Evolutionary conservation across 805 yeast species (phyloP), one percentile per base, ranked within the genome.

Genomic region (Myxozyma neotropica): DNA sequence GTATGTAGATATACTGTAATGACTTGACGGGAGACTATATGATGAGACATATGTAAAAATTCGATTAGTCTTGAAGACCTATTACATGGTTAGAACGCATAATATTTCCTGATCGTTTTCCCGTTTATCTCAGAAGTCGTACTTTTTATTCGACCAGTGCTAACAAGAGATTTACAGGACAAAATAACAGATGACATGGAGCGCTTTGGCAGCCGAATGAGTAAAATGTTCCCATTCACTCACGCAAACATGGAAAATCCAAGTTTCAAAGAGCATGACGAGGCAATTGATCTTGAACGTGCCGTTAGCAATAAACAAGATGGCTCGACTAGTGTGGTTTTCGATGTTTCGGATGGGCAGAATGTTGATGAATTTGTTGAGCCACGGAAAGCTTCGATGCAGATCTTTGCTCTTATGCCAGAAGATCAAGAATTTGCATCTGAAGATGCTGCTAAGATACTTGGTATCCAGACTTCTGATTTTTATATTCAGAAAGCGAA

Each of bases 381-480:
- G 66, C 68, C 79, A 67, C 45, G 65, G n/a, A 79, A 84, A 8
- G 96, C 92, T 70, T 88, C 90, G 71, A 78, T 91, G 71, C 88
- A 96, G n/a, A 97, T 93, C 78, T 89, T 92, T 78, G 97, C 92
- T 78, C 88, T 93, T 77, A 86, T 93, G 72, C 93, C 96, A 8
- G 99, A 93, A 75, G 85, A 91, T 27, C 96, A 91, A 76, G 96
- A 96, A 8, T 92, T 93, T 72, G 97, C 97, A 5, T 96, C 97
- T 4, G 81, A 91, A 4, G 98, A 94, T 71, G 97, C 99, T 13
- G 97, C 99, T 51, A 78, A 84, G 58, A 82, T 87, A 40, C 83
- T 89, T 64, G 91, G 81, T 44, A 79, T 93, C 65, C 92, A 89
- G 72, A 96, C 96, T n/a, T 97, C 98, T 29, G 82, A 84, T 49